phyloP scores from a whole-genome alignment of 73 alveolate genomes.

The Stentor roeselii region DNA sequence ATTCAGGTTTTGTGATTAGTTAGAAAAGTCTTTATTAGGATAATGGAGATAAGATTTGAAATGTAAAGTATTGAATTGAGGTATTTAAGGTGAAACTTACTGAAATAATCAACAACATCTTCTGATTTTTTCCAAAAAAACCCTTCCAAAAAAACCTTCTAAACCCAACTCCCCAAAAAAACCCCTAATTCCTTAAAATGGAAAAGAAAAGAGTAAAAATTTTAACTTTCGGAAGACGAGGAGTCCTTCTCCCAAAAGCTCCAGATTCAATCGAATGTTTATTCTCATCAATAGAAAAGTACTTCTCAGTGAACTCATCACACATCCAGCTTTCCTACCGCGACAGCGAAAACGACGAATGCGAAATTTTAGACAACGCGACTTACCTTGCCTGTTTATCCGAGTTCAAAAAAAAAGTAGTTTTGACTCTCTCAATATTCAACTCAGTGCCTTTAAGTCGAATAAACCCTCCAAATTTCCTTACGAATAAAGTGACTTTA shows the following conservation, averaged over 20 bases:
- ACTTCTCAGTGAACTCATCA: background rate
- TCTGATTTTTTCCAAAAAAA: too few species aligned
- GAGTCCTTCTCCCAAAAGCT: background rate
- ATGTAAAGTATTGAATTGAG: too few species aligned
- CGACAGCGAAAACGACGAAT: background rate
- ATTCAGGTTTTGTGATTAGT: too few species aligned
- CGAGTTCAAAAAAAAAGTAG: background rate
- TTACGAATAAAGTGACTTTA: background rate
- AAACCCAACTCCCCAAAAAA: too few species aligned
- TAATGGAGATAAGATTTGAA: too few species aligned
- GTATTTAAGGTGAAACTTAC: too few species aligned
- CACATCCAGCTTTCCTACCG: background rate
- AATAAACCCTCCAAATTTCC: background rate
- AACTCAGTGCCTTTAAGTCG: constrained; percentile 4
- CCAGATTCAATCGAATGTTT: background rate
- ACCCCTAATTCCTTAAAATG: too few species aligned
- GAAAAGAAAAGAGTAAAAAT: background rate
- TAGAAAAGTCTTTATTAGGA: too few species aligned
- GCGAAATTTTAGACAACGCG: background rate
- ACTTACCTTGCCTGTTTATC: background rate
- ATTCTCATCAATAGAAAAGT: background rate
- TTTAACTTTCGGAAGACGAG: background rate
- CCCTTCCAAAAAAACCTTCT: too few species aligned
- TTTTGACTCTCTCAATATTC: too few species aligned
- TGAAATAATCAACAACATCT: too few species aligned